phyloP scores from a whole-genome alignment of 2,329 filamentous ascomycete genomes.

The Paramyrothecium roridum region DNA sequence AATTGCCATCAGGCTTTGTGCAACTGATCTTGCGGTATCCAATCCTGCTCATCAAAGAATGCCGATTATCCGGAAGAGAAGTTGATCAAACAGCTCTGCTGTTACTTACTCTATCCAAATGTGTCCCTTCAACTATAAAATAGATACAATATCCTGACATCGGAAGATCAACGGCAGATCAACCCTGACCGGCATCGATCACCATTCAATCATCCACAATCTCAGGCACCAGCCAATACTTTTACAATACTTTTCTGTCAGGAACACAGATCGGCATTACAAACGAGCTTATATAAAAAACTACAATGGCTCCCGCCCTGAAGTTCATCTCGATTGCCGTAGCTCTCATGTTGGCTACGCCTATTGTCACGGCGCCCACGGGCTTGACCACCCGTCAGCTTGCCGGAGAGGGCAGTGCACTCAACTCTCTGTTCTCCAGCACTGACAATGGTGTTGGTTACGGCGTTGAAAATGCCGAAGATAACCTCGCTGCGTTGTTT shows the following conservation, averaged over 20 bases:
- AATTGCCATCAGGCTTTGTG: neutral
- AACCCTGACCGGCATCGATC: too few species aligned
- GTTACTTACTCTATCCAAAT: too few species aligned
- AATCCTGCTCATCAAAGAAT: too few species aligned
- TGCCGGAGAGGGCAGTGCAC: constrained; percentile 5
- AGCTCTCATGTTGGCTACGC: neutral
- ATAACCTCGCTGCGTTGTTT: constrained; percentile 3
- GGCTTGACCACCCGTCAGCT: constrained; percentile 4
- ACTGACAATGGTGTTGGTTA: constrained; percentile 9
- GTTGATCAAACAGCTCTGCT: too few species aligned
- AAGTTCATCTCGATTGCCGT: neutral
- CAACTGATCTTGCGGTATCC: neutral
- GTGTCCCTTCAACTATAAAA: too few species aligned
- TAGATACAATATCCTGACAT: too few species aligned
- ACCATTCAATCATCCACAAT: too few species aligned
- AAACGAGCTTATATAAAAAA: neutral
- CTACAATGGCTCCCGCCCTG: neutral
- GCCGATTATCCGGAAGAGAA: too few species aligned
- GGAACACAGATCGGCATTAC: neutral
- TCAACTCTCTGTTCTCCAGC: constrained; percentile 5
- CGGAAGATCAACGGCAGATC: too few species aligned
- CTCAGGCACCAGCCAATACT: neutral
- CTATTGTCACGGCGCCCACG: neutral
- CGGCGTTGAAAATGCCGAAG: constrained; percentile 6
- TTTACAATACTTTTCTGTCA: neutral